A percentile compares a stretch with the other conserved stretches of the same genome.
Evolutionary conservation across 2,329 filamentous ascomycete species (phyloP).

Genomic region (Orbilia ellipsospora): DNA sequence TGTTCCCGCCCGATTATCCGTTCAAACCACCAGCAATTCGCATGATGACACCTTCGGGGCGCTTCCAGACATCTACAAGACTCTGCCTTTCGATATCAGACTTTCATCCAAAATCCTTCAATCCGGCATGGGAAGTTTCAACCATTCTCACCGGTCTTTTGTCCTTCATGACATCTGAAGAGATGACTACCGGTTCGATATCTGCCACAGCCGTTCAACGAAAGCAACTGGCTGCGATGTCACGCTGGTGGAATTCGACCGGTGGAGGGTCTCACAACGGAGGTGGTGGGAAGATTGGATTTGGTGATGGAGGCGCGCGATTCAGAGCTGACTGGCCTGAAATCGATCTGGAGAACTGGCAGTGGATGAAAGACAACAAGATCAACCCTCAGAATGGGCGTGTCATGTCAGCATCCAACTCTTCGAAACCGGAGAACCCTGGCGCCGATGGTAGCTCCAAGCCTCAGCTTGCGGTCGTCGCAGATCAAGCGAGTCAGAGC

Average conservation of each 20-base stretch:
- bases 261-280: conserved; percentile 79
- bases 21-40: conserved; percentile 97
- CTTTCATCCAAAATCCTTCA: conserved; percentile 98
- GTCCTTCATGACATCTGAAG: conserved; percentile 98
- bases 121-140: conserved; percentile 96
- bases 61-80: conserved; percentile 91
- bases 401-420: conserved; percentile 23
- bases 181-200: conserved; percentile 96
- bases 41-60: conserved; percentile 97
- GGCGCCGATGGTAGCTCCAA: conserved; percentile 11
- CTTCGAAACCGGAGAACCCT: conserved; percentile 22
- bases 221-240: conserved; percentile 78
- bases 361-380: conserved; percentile 85
- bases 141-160: conserved; percentile 94
- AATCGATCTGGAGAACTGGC: conserved; percentile 86
- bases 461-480: conserved; percentile 11
- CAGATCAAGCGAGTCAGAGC: conserved; percentile 40
- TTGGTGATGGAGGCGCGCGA: conserved; percentile 90
- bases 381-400: conserved; percentile 80
- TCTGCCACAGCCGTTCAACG: conserved; percentile 81
- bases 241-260: conserved; percentile 96
- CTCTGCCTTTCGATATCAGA: conserved; percentile 96
- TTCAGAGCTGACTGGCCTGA: conserved; percentile 92
- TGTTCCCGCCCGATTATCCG: conserved; percentile 95
- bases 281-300: conserved; percentile 70